These are phyloP conservation scores for Penstemon davidsonii DNA, from an alignment of 257 asterid genomes.

Conservation along the genomic window DNA sequence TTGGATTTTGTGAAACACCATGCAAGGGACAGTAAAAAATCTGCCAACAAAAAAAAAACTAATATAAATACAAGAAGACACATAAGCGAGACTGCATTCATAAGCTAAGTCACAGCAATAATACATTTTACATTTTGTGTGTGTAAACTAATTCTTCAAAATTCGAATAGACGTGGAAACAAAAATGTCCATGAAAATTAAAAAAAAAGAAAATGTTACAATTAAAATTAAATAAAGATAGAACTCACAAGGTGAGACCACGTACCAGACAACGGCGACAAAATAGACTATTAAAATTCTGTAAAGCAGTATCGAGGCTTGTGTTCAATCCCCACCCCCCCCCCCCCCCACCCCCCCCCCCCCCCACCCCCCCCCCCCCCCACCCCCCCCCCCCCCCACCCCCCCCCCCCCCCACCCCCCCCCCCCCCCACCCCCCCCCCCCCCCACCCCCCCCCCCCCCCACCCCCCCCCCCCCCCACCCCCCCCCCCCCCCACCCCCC, in stretches of 20 bases:
- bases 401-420: no score
- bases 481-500: no score
- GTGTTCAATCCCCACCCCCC: conserved; percentile 46
- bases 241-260: conserved; percentile 25
- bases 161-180: conserved; percentile 6
- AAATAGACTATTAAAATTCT: conserved; percentile 87
- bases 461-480: no score
- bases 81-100: conserved; percentile 19
- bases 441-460: no score
- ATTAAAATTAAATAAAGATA: not conserved
- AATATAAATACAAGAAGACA: not conserved
- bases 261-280: conserved; percentile 99
- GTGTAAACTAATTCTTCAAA: not conserved
- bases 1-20: conserved; percentile 75
- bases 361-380: no score
- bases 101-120: not conserved
- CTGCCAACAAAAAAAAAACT: conserved; percentile 41
- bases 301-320: conserved; percentile 78
- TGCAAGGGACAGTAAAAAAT: conserved; percentile 92
- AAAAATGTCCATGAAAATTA: conserved; percentile 2
- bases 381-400: no score
- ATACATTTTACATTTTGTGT: no score
- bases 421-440: no score
- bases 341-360: no score
- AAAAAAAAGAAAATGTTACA: not conserved